Conservation (phyloP, 352 stramenopile species). For the Phytophthora idaei region DNA sequence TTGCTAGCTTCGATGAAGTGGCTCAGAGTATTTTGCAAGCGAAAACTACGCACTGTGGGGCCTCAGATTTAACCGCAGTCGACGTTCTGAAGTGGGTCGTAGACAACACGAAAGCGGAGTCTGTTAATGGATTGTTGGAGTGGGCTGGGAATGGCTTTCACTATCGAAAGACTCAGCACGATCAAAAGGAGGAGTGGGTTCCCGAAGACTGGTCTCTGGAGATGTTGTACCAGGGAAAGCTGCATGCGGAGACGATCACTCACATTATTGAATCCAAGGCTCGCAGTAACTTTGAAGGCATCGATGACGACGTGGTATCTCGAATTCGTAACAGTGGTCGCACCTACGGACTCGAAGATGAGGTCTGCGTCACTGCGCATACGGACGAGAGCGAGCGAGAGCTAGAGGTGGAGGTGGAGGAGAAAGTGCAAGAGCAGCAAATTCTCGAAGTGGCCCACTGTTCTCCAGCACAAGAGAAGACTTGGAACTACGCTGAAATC, state of each 20-base stretch:
- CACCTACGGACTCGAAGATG: conserved; percentile 46
- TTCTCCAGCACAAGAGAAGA: conserved; percentile 22
- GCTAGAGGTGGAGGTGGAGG: conserved; percentile 52
- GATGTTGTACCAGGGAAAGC: neutral
- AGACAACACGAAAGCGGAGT: neutral
- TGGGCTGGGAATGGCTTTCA: neutral
- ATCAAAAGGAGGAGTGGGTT: neutral
- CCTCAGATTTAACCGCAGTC: neutral
- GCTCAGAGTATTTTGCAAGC: conserved; percentile 26
- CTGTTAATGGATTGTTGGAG: neutral
- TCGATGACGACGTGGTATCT: neutral
- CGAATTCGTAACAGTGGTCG: neutral
- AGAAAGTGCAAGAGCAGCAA: conserved; percentile 43
- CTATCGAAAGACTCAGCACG: neutral
- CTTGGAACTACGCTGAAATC: conserved; percentile 10
- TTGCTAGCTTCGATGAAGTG: conserved; percentile 76
- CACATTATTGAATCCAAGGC: neutral
- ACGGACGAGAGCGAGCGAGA: conserved; percentile 62
- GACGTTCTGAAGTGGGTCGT: neutral
- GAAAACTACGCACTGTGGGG: neutral
- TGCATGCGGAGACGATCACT: neutral
- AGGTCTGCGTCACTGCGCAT: conserved; percentile 47
- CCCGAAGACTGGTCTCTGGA: neutral
- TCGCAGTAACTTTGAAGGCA: neutral
- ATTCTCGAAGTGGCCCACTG: conserved; percentile 17